phyloP scores from a whole-genome alignment of 2,329 filamentous ascomycete species.

The Hypoxylon sp. region DNA sequence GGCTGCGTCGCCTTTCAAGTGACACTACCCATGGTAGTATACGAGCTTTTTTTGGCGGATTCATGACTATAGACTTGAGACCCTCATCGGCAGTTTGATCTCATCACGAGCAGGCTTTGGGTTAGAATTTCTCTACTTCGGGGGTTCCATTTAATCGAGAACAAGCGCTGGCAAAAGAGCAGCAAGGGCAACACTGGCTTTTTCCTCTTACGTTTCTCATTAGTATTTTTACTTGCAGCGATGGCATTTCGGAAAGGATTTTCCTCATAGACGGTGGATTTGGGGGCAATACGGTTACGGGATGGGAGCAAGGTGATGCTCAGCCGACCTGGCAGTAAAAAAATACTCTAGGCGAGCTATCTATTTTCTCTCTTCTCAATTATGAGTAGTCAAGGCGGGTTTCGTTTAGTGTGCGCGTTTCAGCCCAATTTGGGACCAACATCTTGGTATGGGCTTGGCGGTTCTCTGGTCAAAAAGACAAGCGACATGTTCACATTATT shows the following conservation, averaged over 20 bases:
- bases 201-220: conserved; percentile 23
- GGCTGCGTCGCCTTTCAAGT: conserved; percentile 42
- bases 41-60: conserved; percentile 35
- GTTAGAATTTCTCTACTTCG: conserved; percentile 33
- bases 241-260: conserved; percentile 36
- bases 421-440: conserved; percentile 37
- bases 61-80: conserved; percentile 50
- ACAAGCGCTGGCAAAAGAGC: conserved; percentile 24
- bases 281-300: conserved; percentile 22
- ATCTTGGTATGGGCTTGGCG: conserved; percentile 41
- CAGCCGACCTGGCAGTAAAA: conserved; percentile 34
- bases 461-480: conserved; percentile 36
- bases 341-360: conserved; percentile 24
- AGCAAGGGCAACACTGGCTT: conserved; percentile 16
- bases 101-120: conserved; percentile 41
- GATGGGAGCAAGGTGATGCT: conserved; percentile 32
- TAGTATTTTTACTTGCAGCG: conserved; percentile 31
- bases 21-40: conserved; percentile 38
- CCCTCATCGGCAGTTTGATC: conserved; percentile 49
- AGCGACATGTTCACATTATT: conserved; percentile 36
- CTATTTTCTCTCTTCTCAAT: conserved; percentile 40
- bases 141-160: conserved; percentile 29
- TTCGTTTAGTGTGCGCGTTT: conserved; percentile 33
- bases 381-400: conserved; percentile 10
- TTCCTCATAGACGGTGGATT: conserved; percentile 39